phyloP scores from a whole-genome alignment of 108 stramenopile species.

The Nitzschia sp. region DNA sequence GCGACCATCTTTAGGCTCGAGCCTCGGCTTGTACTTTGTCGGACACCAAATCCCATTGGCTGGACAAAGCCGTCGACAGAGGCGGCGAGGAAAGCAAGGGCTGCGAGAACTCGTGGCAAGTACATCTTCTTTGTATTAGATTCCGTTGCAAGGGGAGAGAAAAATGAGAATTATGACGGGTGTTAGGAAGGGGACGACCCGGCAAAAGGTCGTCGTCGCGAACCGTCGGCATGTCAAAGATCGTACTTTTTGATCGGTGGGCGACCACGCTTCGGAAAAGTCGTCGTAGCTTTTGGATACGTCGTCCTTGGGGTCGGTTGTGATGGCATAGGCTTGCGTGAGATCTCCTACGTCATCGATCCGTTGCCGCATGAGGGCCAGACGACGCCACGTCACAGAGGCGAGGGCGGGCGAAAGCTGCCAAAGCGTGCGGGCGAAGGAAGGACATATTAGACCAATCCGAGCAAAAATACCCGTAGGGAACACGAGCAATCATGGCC shows the following conservation, averaged over 20 bases:
- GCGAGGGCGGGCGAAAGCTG: too few species aligned
- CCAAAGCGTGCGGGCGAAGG: too few species aligned
- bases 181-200: background rate
- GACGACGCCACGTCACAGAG: too few species aligned
- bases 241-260: background rate
- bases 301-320: background rate
- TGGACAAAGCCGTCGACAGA: slow-evolving; percentile 32
- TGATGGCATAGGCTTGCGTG: background rate
- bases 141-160: background rate
- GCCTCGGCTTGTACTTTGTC: background rate
- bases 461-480: too few species aligned
- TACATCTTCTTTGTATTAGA: slow-evolving; percentile 1
- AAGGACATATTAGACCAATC: too few species aligned
- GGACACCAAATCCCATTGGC: slow-evolving; percentile 1
- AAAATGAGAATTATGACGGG: background rate
- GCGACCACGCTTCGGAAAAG: background rate
- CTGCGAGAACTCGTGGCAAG: background rate
- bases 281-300: background rate
- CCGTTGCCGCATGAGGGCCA: too few species aligned
- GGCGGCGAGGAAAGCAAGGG: slow-evolving; percentile 11
- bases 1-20: slow-evolving; percentile 74
- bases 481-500: too few species aligned
- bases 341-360: slow-evolving; percentile 2
- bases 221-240: background rate
- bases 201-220: background rate